phyloP scores from a whole-genome alignment of 257 asterid species.

The Salvia miltiorrhiza region DNA sequence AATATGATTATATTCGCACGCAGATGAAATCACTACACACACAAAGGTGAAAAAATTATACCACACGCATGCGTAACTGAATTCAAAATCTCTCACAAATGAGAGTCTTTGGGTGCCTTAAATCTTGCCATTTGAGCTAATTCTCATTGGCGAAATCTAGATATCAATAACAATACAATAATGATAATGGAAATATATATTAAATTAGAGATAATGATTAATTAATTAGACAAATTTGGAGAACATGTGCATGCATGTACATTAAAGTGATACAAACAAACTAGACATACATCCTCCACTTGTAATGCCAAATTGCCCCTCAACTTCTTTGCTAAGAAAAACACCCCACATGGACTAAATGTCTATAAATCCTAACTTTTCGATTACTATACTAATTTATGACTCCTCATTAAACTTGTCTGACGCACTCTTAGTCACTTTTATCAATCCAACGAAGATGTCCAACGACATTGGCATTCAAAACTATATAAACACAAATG shows the following conservation, averaged over 20 bases:
- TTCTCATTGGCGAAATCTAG: too few relatives aligned
- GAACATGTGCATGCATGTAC: slow-evolving; percentile 15
- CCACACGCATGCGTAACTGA: too few relatives aligned
- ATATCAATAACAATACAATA: too few relatives aligned
- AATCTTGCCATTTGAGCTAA: too few relatives aligned
- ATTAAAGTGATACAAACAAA: background rate
- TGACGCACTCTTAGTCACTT: slow-evolving; percentile 23
- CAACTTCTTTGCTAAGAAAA: slow-evolving; percentile 53
- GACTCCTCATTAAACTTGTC: slow-evolving; percentile 31
- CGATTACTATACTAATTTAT: slow-evolving; percentile 18
- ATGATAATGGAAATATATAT: too few relatives aligned
- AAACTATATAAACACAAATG: background rate
- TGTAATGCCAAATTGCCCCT: background rate
- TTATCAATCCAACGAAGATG: background rate
- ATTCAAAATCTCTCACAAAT: too few relatives aligned
- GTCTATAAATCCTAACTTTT: background rate
- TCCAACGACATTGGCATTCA: background rate
- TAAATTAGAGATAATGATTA: background rate
- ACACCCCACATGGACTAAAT: slow-evolving; percentile 41
- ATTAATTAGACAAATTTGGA: background rate
- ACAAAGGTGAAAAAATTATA: too few relatives aligned
- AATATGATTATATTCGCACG: too few relatives aligned
- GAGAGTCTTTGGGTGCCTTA: too few relatives aligned
- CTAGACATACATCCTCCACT: slow-evolving; percentile 8
- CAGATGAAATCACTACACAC: too few relatives aligned